Conservation (phyloP, 352 stramenopile genomes). For the Globisporangium canariense region DNA sequence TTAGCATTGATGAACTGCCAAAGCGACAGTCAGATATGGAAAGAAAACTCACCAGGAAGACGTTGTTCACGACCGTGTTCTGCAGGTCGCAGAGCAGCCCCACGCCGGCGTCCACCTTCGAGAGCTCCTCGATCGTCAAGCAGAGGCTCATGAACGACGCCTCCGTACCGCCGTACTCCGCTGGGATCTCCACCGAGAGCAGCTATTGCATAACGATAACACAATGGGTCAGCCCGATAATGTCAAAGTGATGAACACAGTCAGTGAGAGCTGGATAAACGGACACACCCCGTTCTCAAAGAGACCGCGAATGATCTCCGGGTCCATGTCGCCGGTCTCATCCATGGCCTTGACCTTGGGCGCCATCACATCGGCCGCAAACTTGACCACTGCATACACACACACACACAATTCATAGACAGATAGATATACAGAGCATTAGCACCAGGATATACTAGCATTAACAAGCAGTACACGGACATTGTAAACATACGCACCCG, state of each 20-base stretch:
- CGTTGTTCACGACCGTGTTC: slow-evolving; percentile 93
- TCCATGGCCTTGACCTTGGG: slow-evolving; percentile 93
- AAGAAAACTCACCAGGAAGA: slow-evolving; percentile 60
- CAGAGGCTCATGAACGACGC: slow-evolving; percentile 93
- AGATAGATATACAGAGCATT: no score
- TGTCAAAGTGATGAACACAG: no score
- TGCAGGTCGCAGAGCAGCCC: slow-evolving; percentile 95
- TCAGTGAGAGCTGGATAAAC: no score
- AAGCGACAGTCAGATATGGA: no score
- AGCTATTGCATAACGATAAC: slow-evolving; percentile 30
- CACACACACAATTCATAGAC: not conserved
- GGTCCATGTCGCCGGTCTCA: slow-evolving; percentile 82
- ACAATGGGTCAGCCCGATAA: no score
- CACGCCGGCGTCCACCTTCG: slow-evolving; percentile 92
- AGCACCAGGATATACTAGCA: not conserved
- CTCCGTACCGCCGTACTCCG: slow-evolving; percentile 90
- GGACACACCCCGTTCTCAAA: slow-evolving; percentile 84
- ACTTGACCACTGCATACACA: slow-evolving; percentile 60
- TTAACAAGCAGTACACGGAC: not conserved
- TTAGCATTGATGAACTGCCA: not conserved
- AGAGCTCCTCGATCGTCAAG: slow-evolving; percentile 95
- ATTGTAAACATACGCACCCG: slow-evolving; percentile 36
- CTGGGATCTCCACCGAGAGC: slow-evolving; percentile 94
- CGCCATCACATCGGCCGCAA: slow-evolving; percentile 75
- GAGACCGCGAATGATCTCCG: slow-evolving; percentile 84